A percentile compares a stretch with the other conserved stretches of the same genome.
phyloP scores from a whole-genome alignment of 2,329 filamentous ascomycete genomes.

The Mycogone perniciosa region DNA sequence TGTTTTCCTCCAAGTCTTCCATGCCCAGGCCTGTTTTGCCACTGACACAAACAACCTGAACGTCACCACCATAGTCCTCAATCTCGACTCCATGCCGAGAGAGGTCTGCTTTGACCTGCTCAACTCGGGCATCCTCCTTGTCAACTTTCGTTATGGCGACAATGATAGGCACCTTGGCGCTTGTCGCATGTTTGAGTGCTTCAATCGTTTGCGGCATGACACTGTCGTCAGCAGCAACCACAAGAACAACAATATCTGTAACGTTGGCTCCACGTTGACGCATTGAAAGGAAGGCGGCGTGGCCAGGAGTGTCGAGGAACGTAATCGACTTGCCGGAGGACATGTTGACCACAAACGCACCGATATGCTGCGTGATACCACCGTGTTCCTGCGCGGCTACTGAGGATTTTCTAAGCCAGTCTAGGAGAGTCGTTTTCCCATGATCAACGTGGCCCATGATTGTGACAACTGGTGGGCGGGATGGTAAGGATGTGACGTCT shows the following conservation, averaged over 20 bases:
- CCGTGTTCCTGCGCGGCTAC: constrained; percentile 88
- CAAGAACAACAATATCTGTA: constrained; percentile 92
- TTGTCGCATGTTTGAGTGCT: constrained; percentile 86
- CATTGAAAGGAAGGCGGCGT: constrained; percentile 94
- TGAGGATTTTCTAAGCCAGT: constrained; percentile 88
- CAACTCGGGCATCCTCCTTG: constrained; percentile 72
- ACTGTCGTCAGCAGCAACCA: constrained; percentile 93
- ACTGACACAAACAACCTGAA: constrained; percentile 84
- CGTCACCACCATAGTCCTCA: constrained; percentile 91
- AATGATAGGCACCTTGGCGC: constrained; percentile 86
- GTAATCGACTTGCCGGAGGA: constrained; percentile 85
- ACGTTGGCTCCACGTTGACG: constrained; percentile 90
- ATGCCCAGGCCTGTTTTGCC: constrained; percentile 93
- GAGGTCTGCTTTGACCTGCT: constrained; percentile 84
- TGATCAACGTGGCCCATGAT: constrained; percentile 99
- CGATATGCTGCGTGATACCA: constrained; percentile 97
- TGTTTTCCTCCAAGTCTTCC: constrained; percentile 84
- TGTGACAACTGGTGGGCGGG: constrained; percentile 85
- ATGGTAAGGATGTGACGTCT: constrained; percentile 61
- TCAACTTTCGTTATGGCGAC: constrained; percentile 98
- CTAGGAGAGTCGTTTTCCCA: constrained; percentile 92
- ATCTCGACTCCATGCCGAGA: constrained; percentile 78
- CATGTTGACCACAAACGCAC: constrained; percentile 88
- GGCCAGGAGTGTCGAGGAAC: constrained; percentile 93
- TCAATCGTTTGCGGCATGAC: constrained; percentile 97